Conservation (phyloP, 2,329 filamentous ascomycete genomes). For the Akanthomyces uredinophilus region DNA sequence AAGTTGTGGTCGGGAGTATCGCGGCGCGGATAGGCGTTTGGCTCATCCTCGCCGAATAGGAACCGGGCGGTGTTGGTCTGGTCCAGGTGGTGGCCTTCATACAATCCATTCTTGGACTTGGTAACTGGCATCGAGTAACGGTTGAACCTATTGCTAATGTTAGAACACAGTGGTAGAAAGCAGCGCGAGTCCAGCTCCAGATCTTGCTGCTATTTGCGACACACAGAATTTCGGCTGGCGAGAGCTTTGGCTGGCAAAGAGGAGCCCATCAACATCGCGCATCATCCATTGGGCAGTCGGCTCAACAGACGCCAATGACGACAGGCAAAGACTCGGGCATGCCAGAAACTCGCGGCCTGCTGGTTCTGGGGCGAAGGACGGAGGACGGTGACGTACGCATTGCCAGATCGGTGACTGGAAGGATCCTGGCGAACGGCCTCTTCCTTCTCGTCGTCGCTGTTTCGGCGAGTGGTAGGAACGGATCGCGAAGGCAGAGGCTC, state of each 20-base stretch:
- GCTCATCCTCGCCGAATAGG: slow-evolving; percentile 75
- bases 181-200: neutral
- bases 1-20: slow-evolving; percentile 78
- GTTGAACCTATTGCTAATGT: slow-evolving; percentile 58
- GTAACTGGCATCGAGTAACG: slow-evolving; percentile 93
- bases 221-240: neutral
- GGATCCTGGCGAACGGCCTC: slow-evolving; percentile 63
- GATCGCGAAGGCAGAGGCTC: slow-evolving; percentile 64
- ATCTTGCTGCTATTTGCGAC: neutral
- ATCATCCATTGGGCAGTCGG: neutral
- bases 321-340: neutral
- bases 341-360: neutral
- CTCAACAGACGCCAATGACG: neutral
- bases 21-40: slow-evolving; percentile 38
- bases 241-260: neutral
- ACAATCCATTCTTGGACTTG: slow-evolving; percentile 59
- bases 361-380: neutral
- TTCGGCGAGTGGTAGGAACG: slow-evolving; percentile 78
- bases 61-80: slow-evolving; percentile 82
- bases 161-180: neutral
- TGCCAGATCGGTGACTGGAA: slow-evolving; percentile 67
- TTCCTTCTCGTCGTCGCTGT: slow-evolving; percentile 87
- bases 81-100: slow-evolving; percentile 64
- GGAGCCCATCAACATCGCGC: neutral
- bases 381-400: slow-evolving; percentile 61